Base-by-base conservation (phyloP, 2,329 filamentous ascomycete species). In the Colletotrichum eleusines region DNA sequence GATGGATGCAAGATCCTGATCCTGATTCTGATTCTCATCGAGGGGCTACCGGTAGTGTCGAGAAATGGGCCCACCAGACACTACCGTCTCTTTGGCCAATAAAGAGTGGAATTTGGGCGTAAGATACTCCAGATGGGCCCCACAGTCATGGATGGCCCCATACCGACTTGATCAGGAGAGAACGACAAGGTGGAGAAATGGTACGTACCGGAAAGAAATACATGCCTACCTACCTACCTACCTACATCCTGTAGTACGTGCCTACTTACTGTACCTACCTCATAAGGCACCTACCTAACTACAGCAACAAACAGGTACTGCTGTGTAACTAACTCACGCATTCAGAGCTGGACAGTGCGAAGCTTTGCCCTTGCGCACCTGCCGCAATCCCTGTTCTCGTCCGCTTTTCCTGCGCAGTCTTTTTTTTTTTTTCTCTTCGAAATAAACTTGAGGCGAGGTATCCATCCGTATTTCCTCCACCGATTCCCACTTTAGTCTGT, bases 1-100 rank as follows among this genome's bases (percentile, higher is more conserved):
- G 66, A 72, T 72, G 60, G 66, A 72, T 72, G 60, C 66, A 40
- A 72, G 65, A 71, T 71, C 64, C 64, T 71, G 68, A 63, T 71
- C 54, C 62, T 69, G 42, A 42, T 67, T 20, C 62, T 69, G 63
- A 63, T 67, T 35, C 50, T 66, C 55, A 70, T 70, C 63, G 57
- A 38, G 63, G 68, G 57, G 11, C 3, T 3, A n/a, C n/a, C n/a
- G n/a, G n/a, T n/a, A 55, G 50, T 5, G 42, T 6, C 55, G 42
- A 23, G 33, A 18, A 0, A 40, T 58, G 58, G 51, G 7, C 28
- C 58, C 48, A 44, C 35, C 26, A 40, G 4, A 16, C 7, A 20
- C 5, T n/a, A n/a, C n/a, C n/a, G n/a, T n/a, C n/a, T n/a, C n/a
- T 40, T 5, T 54, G 31, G 6, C 68, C 64, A 71, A 46, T 71